phyloP scores from a whole-genome alignment of 495 filamentous ascomycete species.

The Aspergillus hancockii region DNA sequence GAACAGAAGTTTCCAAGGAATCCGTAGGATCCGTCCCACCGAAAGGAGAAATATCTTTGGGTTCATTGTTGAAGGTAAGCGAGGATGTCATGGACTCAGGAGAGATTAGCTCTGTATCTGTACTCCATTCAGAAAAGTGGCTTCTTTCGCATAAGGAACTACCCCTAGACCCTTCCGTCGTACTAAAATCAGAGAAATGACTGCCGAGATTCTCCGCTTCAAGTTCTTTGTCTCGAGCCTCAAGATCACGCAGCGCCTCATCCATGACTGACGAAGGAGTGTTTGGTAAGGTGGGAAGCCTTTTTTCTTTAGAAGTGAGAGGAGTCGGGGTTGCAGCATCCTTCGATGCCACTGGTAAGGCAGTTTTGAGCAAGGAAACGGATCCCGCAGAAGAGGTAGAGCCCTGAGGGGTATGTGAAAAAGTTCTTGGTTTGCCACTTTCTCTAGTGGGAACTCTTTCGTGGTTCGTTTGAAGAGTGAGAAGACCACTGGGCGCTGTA shows the following conservation, averaged over 20 bases:
- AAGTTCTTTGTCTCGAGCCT: conserved; percentile 36
- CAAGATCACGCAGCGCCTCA: conserved; percentile 45
- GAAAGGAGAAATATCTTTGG: conserved; percentile 18
- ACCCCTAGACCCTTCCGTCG: conserved; percentile 36
- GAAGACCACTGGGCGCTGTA: conserved; percentile 20
- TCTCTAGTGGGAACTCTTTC: conserved; percentile 9
- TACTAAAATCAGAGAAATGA: conserved; percentile 46
- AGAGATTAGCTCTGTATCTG: conserved; percentile 39
- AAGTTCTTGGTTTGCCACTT: background rate
- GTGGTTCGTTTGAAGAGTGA: conserved; percentile 32
- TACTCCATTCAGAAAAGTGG: conserved; percentile 52
- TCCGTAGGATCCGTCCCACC: conserved; percentile 32
- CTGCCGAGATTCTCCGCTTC: conserved; percentile 38
- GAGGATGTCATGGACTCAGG: conserved; percentile 43
- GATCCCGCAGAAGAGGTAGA: conserved; percentile 24
- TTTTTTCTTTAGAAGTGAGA: conserved; percentile 35
- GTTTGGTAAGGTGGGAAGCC: conserved; percentile 49
- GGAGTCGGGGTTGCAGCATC: conserved; percentile 35
- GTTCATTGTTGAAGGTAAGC: conserved; percentile 32
- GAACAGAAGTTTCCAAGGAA: conserved; percentile 24
- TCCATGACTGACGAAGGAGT: conserved; percentile 52
- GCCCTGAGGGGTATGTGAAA: conserved; percentile 15
- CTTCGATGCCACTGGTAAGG: conserved; percentile 11
- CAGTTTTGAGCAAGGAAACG: conserved; percentile 18
- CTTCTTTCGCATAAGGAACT: conserved; percentile 35